These are phyloP conservation scores for Allomyces arbusculus DNA, from an alignment of 192 early-diverging fungal genomes.

Conservation along the genomic window DNA sequence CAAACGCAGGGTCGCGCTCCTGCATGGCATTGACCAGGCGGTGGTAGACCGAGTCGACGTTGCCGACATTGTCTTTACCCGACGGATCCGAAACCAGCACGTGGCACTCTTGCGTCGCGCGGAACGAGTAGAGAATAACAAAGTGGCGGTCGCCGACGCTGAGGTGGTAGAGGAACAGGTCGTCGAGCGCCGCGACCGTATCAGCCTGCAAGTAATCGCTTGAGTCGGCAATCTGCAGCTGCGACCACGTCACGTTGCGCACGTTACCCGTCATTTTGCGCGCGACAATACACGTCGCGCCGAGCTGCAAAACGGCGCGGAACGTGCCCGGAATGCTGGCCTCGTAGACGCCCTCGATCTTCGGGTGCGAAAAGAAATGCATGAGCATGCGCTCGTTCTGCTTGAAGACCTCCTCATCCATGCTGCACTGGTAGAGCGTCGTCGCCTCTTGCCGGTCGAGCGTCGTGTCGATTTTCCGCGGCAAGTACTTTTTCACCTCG, in stretches of 20 bases:
- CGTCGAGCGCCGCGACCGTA: conserved; percentile 23
- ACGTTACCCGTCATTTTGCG: conserved; percentile 2
- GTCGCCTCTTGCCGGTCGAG: conserved; percentile 27
- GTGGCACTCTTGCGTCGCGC: neutral
- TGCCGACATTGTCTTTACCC: neutral
- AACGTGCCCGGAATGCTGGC: conserved; percentile 59
- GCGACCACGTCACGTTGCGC: neutral
- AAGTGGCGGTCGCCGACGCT: conserved; percentile 1
- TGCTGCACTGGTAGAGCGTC: conserved; percentile 59
- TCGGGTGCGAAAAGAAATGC: conserved; percentile 63
- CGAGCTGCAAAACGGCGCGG: conserved; percentile 60
- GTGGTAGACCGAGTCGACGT: neutral
- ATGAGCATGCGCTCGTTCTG: conserved; percentile 50
- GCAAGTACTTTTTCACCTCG: neutral
- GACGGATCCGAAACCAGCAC: neutral
- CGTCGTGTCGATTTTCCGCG: neutral
- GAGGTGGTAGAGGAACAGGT: conserved; percentile 62
- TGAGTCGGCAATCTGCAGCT: neutral
- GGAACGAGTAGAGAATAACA: neutral
- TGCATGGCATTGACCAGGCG: too few species aligned
- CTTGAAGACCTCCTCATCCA: conserved; percentile 60
- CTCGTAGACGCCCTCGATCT: conserved; percentile 88
- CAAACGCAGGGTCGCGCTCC: neutral
- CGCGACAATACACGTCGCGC: conserved; percentile 29
- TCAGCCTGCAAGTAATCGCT: conserved; percentile 3